Base-by-base conservation (phyloP, 805 yeast species). In the Kodamaea laetipori region DNA sequence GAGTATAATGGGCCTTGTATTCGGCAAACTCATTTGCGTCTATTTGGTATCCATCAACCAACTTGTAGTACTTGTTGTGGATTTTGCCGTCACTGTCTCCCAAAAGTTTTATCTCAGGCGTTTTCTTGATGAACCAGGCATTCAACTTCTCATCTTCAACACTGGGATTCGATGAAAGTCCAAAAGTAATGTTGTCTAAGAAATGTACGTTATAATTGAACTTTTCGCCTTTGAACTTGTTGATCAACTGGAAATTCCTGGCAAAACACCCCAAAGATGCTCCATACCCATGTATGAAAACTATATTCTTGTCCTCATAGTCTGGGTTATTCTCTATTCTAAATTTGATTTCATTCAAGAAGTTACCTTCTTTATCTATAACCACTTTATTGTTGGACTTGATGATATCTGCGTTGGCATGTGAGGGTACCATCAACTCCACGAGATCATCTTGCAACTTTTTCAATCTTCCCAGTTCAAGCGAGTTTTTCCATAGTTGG, bases 261-360 rank as follows among this genome's bases (percentile, higher is more conserved):
- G 79, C 80, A 65, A 76, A 78, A 60, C 81, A 77, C 2, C 82
- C 82, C 12, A 69, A 56, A 0, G 80, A 69, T 1, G 83, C 81
- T 0, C 80, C 83, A 56, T 75, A 78, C 0, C 84, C 84, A 52
- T 78, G 84, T 15, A 78, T 44, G 61, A 78, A 71, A 3, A 77
- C 82, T 16, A 78, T 48, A 54, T 77, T 67, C 45, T 64, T 75
- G 1, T 63, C 56, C 3, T 44, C 44, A 8, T 44, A 49, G 1
- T 26, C 27, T 4, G 58, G 47, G 41, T 55, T 49, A 42, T 69
- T 65, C 15, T 46, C 47, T 15, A 71, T 53, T 23, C 57, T 58
- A 28, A 70, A 60, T 13, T 56, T 51, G 13, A 71, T 51, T 46
- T 69, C 72, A 44, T 68, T 71, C 28, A 71, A 63, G 43, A 48